phyloP scores from a whole-genome alignment of 2,329 filamentous ascomycete species.

The Clonostachys solani region DNA sequence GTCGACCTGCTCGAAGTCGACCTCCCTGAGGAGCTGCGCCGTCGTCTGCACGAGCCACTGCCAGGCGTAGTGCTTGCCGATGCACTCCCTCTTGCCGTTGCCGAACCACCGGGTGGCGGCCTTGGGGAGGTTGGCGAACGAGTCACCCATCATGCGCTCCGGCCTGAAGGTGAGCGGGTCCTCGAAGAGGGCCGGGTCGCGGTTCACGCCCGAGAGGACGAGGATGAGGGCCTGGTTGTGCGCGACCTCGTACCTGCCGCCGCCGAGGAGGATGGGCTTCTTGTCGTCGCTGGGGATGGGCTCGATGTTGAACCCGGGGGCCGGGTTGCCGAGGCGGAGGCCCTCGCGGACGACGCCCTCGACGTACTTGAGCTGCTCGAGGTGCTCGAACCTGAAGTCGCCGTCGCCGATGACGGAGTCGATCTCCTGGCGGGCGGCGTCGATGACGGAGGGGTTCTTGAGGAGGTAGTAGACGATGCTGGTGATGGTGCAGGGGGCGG shows the following conservation, averaged over 20 bases:
- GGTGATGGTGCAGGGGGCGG: conserved; percentile 38
- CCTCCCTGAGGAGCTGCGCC: conserved; percentile 34
- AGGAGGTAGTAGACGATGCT: conserved; percentile 45
- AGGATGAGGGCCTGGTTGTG: conserved; percentile 45
- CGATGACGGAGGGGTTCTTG: conserved; percentile 42
- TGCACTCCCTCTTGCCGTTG: conserved; percentile 46
- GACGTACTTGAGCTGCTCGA: conserved; percentile 47
- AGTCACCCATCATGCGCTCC: conserved; percentile 43
- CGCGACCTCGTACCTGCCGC: conserved; percentile 43
- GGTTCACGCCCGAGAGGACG: conserved; percentile 44
- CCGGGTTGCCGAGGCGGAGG: conserved; percentile 47
- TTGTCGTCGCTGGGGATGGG: conserved; percentile 31
- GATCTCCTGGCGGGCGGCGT: conserved; percentile 46
- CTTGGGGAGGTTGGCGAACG: conserved; percentile 33
- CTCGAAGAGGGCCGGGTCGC: conserved; percentile 41
- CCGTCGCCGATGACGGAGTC: conserved; percentile 43
- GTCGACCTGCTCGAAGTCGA: conserved; percentile 40
- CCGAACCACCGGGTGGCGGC: conserved; percentile 47
- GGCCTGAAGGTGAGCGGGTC: conserved; percentile 39
- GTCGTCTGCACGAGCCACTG: conserved; percentile 36
- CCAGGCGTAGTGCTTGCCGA: conserved; percentile 46
- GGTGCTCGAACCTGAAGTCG: conserved; percentile 39
- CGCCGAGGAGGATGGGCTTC: conserved; percentile 38
- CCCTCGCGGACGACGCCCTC: conserved; percentile 50
- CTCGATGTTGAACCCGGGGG: conserved; percentile 52